Evolutionary conservation across 2,329 filamentous ascomycete genomes (phyloP).

Genomic region (Diaporthe capsici): DNA sequence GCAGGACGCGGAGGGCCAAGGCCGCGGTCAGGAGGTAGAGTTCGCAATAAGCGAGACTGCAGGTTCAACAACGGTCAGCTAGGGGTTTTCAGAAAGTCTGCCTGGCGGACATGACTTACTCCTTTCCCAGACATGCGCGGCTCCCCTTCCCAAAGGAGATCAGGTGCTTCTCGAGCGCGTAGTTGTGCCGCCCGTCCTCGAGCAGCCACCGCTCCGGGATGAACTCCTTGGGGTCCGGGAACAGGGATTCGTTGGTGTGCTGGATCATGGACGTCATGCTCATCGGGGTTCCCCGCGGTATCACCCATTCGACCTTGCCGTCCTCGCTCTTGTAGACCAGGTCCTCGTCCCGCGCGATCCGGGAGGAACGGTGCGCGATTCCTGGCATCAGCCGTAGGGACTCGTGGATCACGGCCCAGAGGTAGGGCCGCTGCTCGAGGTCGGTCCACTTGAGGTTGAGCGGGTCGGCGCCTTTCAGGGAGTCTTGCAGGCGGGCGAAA

Average conservation of each 20-base stretch:
- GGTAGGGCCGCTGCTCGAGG: conserved; percentile 46
- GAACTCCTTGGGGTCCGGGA: conserved; percentile 45
- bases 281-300: conserved; percentile 44
- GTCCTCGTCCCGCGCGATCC: conserved; percentile 39
- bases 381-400: conserved; percentile 46
- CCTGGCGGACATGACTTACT: conserved; percentile 41
- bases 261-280: conserved; percentile 43
- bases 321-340: conserved; percentile 34
- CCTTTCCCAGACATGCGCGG: conserved; percentile 45
- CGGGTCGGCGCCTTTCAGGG: conserved; percentile 8
- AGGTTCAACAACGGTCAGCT: neutral
- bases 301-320: conserved; percentile 38
- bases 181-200: conserved; percentile 24
- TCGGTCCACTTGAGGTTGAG: conserved; percentile 41
- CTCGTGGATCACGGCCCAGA: conserved; percentile 45
- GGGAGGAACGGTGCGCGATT: conserved; percentile 38
- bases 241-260: conserved; percentile 44
- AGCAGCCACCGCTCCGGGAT: conserved; percentile 46
- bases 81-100: accelerated
- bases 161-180: conserved; percentile 42
- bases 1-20: conserved; percentile 41
- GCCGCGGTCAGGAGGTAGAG: conserved; percentile 42
- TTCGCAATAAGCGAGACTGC: conserved; percentile 42
- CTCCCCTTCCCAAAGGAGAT: conserved; percentile 46
- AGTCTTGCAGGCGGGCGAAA: neutral